These are phyloP conservation scores for Talaromyces sp. DNA, from an alignment of 2,329 filamentous ascomycete genomes.

Conservation along the genomic window DNA sequence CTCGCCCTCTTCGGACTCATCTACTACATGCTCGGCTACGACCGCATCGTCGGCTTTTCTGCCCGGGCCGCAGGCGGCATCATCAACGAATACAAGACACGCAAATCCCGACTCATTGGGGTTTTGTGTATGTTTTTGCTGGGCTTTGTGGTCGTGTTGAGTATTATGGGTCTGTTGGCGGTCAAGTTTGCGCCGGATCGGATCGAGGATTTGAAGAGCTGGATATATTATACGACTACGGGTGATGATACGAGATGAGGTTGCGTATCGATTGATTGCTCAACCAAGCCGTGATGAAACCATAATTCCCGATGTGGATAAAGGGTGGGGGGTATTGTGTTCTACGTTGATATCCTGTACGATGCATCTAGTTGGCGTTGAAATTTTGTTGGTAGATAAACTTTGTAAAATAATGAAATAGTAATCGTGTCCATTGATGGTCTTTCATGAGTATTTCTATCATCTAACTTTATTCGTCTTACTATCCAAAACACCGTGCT, in stretches of 20 bases:
- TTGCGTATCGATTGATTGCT: background rate
- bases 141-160: conserved; percentile 62
- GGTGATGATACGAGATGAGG: conserved; percentile 20
- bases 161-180: conserved; percentile 63
- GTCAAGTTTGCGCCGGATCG: conserved; percentile 46
- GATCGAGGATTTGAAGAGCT: conserved; percentile 34
- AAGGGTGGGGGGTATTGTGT: background rate
- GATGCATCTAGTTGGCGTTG: background rate
- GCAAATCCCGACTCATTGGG: conserved; percentile 69
- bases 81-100: conserved; percentile 79
- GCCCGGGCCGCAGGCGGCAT: conserved; percentile 54
- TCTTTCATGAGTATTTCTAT: background rate
- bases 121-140: conserved; percentile 65
- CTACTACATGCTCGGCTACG: conserved; percentile 68
- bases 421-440: background rate
- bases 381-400: background rate
- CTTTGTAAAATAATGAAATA: background rate
- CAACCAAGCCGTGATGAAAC: no score
- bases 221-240: conserved; percentile 34
- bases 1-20: conserved; percentile 64
- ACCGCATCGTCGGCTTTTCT: conserved; percentile 35
- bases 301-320: background rate
- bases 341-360: background rate
- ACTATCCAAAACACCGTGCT: background rate
- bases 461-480: background rate